phyloP scores from a whole-genome alignment of 2,329 filamentous ascomycete genomes.

The Myriosclerotinia duriaeana region DNA sequence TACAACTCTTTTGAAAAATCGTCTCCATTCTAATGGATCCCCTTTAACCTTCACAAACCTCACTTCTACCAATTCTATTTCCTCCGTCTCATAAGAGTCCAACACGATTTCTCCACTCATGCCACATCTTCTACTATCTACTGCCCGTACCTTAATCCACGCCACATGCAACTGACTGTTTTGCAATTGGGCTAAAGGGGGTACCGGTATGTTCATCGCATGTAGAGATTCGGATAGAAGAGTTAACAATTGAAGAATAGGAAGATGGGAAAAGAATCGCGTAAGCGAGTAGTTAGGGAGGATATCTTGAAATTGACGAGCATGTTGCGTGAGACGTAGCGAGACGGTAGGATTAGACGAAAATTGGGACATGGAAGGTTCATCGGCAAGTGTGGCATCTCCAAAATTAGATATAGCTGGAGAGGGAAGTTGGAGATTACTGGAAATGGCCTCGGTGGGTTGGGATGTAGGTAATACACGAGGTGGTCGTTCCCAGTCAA shows the following conservation, averaged over 20 bases:
- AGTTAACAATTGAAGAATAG: constrained; percentile 72
- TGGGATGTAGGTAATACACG: constrained; percentile 44
- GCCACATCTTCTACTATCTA: constrained; percentile 69
- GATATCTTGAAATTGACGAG: constrained; percentile 85
- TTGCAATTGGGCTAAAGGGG: constrained; percentile 46
- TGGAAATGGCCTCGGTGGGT: constrained; percentile 44
- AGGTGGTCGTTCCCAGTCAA: constrained; percentile 82
- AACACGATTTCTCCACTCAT: constrained; percentile 74
- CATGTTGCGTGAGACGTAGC: constrained; percentile 82
- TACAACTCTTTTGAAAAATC: constrained; percentile 96
- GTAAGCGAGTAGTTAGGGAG: constrained; percentile 84
- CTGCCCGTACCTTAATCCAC: constrained; percentile 70
- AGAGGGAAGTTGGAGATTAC: constrained; percentile 49
- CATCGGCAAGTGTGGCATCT: constrained; percentile 65
- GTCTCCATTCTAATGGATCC: constrained; percentile 92
- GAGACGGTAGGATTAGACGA: constrained; percentile 75
- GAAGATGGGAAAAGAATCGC: constrained; percentile 85
- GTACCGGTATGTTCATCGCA: constrained; percentile 75
- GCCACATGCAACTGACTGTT: constrained; percentile 55
- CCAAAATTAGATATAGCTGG: not conserved
- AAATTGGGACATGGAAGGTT: constrained; percentile 86
- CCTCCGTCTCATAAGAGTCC: constrained; percentile 60
- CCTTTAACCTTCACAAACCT: constrained; percentile 93
- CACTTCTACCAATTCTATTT: constrained; percentile 71
- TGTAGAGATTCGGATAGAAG: constrained; percentile 80